Conservation (phyloP, 176 grass and related monocot species). For the Musa beccarii region DNA sequence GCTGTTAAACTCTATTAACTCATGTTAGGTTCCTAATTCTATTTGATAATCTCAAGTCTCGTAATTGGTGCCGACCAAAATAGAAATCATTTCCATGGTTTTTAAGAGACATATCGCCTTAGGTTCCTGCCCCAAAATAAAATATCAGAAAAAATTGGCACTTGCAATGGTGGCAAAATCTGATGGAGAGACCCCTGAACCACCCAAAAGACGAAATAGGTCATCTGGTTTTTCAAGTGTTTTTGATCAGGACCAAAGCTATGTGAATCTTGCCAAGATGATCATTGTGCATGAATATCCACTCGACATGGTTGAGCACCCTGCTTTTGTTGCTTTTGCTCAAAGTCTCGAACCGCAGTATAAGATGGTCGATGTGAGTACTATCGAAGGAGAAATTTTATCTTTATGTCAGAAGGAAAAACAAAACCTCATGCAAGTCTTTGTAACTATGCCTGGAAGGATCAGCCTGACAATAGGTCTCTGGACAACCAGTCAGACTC, state of each 20-base stretch:
- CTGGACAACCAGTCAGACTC: constrained; percentile 10
- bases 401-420: constrained; percentile 15
- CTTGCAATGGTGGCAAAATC: background rate
- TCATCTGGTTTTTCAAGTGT: background rate
- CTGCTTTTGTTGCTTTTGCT: constrained; percentile 9
- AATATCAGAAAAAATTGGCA: background rate
- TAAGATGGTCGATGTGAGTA: background rate
- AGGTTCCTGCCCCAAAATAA: constrained; percentile 14
- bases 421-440: background rate
- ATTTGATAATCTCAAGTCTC: too few species aligned
- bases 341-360: background rate
- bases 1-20: too few species aligned
- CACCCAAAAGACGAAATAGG: constrained; percentile 1
- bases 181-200: constrained; percentile 3
- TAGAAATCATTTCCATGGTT: too few species aligned
- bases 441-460: constrained; percentile 11
- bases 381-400: constrained; percentile 8
- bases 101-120: constrained; percentile 12
- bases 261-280: constrained; percentile 8
- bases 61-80: too few species aligned
- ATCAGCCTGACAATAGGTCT: constrained; percentile 8
- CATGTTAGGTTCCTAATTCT: too few species aligned
- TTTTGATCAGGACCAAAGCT: constrained; percentile 13
- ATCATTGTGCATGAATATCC: constrained; percentile 20
- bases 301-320: constrained; percentile 9